Evolutionary conservation across 2,329 filamentous ascomycete species (phyloP), one percentile per base, ranked within the genome.

Genomic region (Aspergillus terreus): DNA sequence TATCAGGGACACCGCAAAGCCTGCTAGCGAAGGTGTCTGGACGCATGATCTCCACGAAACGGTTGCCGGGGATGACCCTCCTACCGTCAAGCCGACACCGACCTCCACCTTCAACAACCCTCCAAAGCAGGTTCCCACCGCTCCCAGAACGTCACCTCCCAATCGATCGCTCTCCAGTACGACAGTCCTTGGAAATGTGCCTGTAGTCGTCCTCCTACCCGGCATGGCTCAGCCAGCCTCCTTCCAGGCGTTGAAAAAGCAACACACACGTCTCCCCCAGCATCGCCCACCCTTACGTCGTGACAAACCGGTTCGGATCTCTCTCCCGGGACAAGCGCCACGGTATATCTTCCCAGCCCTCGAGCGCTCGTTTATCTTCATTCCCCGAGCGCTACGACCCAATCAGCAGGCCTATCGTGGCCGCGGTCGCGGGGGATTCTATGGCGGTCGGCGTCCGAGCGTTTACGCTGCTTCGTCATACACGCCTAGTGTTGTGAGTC

Each of bases 291-390:
- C 94, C 47, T 81, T 99, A 45, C 88, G 94, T 56, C 86, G 94
- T 62, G 94, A 99, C 75, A 99, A 97, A 69, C 94, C 94, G 6
- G 94, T 97, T 38, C 87, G 94, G 46, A 90, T 99, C 60, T 96
- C 91, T 7, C 78, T 99, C 40, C 92, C 94, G 2, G 81, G 87
- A 25, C 82, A 88, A 57, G 78, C 84, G 11, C 88, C 90, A 33
- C 84, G 88, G 56, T 96, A 96, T 71, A 92, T 96, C 54, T 96
- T 94, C 72, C 94, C 94, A 5, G 88, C 91, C 2, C 79, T 83
- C 44, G 92, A 96, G 63, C 81, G 94, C 58, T 97, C 94, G 0
- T 99, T 99, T 71, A 95, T 96, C 63, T 99, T 99, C 73, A 99
- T 99, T 54, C 94, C 94, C 11, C 83, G 94, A 59, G 92, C 92